These are phyloP conservation scores for Podospora pseudopauciseta DNA, from an alignment of 495 filamentous ascomycete species.

Conservation along the genomic window DNA sequence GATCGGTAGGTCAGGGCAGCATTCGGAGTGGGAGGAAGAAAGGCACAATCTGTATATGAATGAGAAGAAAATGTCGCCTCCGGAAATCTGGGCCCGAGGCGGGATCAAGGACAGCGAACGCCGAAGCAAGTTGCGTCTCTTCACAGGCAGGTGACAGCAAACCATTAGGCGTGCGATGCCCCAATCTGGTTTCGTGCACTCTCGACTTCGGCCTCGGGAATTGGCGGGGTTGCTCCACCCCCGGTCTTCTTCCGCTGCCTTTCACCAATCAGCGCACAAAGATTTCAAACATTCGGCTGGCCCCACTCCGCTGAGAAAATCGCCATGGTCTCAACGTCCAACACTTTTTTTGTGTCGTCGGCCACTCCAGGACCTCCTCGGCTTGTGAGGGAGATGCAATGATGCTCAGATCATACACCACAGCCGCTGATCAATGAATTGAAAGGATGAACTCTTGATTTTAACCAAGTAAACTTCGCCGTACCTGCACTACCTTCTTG, in stretches of 20 bases:
- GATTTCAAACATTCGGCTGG: conserved; percentile 22
- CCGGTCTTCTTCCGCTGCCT: not conserved
- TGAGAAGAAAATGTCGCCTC: conserved; percentile 16
- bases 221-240: conserved; percentile 20
- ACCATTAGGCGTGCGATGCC: not conserved
- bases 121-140: not conserved
- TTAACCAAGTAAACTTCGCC: no score
- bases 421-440: no score
- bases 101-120: conserved; percentile 1
- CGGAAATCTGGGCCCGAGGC: conserved; percentile 11
- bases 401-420: no score
- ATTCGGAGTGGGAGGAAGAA: conserved; percentile 4
- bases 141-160: conserved; percentile 9
- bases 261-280: conserved; percentile 23
- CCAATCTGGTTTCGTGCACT: conserved; percentile 5
- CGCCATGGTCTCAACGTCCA: not conserved
- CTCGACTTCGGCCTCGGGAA: conserved; percentile 17
- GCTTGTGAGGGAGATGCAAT: no score
- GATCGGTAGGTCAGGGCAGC: not conserved
- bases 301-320: conserved; percentile 16
- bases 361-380: not conserved
- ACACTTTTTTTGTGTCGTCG: not conserved
- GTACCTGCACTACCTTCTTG: no score
- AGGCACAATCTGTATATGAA: not conserved
- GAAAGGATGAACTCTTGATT: no score